Evolutionary conservation across 2,329 filamentous ascomycete genomes (phyloP).

Genomic region (Venturia pyrina): DNA sequence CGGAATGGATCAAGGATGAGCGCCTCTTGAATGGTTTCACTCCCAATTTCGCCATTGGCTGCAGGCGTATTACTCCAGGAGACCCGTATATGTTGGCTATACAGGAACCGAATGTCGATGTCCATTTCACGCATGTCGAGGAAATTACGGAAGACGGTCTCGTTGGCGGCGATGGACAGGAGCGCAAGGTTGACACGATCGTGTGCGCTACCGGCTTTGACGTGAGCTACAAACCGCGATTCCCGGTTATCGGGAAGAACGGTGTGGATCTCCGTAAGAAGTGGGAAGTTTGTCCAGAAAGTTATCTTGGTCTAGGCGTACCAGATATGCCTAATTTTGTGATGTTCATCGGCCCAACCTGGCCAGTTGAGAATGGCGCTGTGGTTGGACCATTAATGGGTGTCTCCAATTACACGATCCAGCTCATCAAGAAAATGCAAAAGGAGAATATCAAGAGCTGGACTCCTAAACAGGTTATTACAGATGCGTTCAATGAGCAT

Average conservation of each 20-base stretch:
- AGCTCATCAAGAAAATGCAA: slow-evolving; percentile 32
- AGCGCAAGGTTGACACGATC: slow-evolving; percentile 25
- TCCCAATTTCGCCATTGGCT: slow-evolving; percentile 34
- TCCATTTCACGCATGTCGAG: slow-evolving; percentile 24
- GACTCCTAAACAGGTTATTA: slow-evolving; percentile 24
- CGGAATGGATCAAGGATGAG: slow-evolving; percentile 38
- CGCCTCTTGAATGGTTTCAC: slow-evolving; percentile 34
- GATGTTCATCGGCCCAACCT: slow-evolving; percentile 14
- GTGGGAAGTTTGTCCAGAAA: slow-evolving; percentile 37
- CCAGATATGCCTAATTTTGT: slow-evolving; percentile 35
- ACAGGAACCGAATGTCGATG: slow-evolving; percentile 22
- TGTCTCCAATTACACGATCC: slow-evolving; percentile 31
- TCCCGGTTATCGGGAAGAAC: slow-evolving; percentile 19
- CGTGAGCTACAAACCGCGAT: slow-evolving; percentile 21
- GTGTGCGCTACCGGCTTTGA: slow-evolving; percentile 31
- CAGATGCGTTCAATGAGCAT: slow-evolving; percentile 28
- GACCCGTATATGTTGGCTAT: slow-evolving; percentile 34
- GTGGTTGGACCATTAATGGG: slow-evolving; percentile 31
- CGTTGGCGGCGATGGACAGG: slow-evolving; percentile 21
- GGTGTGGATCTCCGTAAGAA: slow-evolving; percentile 23
- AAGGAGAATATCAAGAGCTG: slow-evolving; percentile 32
- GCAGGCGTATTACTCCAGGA: slow-evolving; percentile 33
- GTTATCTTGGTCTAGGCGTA: slow-evolving; percentile 32
- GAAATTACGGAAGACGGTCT: slow-evolving; percentile 23
- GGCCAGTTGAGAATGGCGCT: slow-evolving; percentile 37